phyloP scores from a whole-genome alignment of 495 filamentous ascomycete genomes.

The Tuber umbilicatum region DNA sequence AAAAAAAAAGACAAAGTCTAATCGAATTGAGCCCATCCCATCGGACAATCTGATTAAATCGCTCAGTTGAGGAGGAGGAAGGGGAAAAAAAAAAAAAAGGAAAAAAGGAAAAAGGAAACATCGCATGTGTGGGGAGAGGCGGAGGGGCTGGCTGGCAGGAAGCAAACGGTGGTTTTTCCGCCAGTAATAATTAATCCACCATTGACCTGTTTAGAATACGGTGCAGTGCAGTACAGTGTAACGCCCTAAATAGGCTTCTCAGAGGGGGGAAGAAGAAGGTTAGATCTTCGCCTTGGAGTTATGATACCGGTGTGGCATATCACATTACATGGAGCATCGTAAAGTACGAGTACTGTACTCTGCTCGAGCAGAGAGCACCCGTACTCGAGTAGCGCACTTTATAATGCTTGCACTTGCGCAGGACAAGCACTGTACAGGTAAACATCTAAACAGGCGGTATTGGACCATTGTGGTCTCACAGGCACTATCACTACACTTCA shows the following conservation, averaged over 20 bases:
- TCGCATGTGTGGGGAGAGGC: background rate
- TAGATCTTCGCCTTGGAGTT: background rate
- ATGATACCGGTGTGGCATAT: background rate
- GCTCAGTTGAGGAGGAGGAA: background rate
- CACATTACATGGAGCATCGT: background rate
- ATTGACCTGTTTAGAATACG: background rate
- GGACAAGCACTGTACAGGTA: background rate
- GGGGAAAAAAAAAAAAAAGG: no score
- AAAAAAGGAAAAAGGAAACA: background rate
- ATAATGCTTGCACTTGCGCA: background rate
- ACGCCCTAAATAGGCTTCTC: background rate
- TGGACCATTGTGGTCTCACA: background rate
- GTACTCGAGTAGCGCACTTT: background rate
- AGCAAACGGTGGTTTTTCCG: background rate
- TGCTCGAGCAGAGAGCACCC: background rate
- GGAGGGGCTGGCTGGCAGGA: background rate
- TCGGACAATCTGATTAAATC: conserved; percentile 1
- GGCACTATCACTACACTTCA: background rate
- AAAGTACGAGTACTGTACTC: no score
- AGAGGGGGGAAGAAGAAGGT: background rate
- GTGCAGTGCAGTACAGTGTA: no score
- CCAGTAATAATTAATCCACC: background rate
- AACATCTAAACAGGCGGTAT: background rate
- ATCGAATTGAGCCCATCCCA: background rate
- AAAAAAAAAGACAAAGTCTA: background rate